These are phyloP conservation scores for Irpex sp. DNA, from an alignment of 1,284 basidiomycete species.

Conservation along the genomic window DNA sequence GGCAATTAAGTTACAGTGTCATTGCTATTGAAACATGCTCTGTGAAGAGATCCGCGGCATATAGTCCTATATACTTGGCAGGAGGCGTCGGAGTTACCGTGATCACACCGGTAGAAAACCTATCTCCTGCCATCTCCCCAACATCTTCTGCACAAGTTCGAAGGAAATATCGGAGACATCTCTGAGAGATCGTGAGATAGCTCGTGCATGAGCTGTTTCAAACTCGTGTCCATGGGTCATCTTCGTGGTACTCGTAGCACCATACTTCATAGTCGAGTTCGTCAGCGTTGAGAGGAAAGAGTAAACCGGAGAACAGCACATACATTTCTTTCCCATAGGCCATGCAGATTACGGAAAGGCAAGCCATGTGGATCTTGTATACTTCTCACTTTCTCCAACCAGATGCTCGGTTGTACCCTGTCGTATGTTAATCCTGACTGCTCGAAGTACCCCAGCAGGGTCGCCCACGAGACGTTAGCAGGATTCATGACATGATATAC, in stretches of 20 bases:
- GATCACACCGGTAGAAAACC: neutral
- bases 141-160: neutral
- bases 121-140: neutral
- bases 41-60: no score
- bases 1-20: no score
- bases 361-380: neutral
- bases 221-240: neutral
- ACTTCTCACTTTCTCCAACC: neutral
- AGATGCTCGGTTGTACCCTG: neutral
- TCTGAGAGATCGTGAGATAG: neutral
- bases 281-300: neutral
- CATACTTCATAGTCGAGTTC: neutral
- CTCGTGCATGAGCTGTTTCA: neutral
- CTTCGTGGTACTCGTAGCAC: neutral
- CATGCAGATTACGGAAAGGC: neutral
- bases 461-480: neutral
- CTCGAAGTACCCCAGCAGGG: neutral
- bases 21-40: no score
- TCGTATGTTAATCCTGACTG: neutral
- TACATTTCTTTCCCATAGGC: constrained; percentile 3
- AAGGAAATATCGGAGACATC: constrained; percentile 1
- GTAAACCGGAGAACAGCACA: neutral
- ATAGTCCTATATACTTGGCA: no score
- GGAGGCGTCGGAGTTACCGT: no score
- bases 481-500: constrained; percentile 5